Evolutionary conservation across 495 filamentous ascomycete species (phyloP).

Genomic region (Neurospora sp.): DNA sequence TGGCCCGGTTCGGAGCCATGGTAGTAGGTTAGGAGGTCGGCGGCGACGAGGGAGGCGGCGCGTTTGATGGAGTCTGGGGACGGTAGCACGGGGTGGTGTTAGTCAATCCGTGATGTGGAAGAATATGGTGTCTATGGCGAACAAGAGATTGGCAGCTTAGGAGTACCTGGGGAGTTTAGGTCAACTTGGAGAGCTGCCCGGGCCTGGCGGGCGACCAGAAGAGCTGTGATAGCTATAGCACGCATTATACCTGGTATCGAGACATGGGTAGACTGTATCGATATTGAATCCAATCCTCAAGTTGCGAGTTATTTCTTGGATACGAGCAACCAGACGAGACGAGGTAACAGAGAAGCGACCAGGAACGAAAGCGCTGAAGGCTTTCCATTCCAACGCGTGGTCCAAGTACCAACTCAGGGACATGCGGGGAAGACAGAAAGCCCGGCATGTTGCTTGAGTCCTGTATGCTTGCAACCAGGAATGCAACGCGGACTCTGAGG

Average conservation of each 20-base stretch:
- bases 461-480: neutral
- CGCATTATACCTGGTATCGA: neutral
- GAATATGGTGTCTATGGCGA: too few species aligned
- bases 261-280: neutral
- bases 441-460: neutral
- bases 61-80: conserved; percentile 47
- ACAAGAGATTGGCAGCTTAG: neutral
- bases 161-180: conserved; percentile 6
- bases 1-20: conserved; percentile 47
- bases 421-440: neutral
- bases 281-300: neutral
- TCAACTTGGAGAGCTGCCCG: conserved; percentile 12
- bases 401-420: neutral
- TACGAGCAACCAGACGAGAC: neutral
- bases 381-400: neutral
- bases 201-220: neutral
- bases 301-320: neutral
- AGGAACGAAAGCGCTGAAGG: neutral
- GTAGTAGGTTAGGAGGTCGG: conserved; percentile 55
- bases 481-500: neutral
- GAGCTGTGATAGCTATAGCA: neutral
- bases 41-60: conserved; percentile 49
- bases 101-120: neutral
- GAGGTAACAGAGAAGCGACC: neutral
- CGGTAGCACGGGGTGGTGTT: neutral